Conservation (phyloP, 495 filamentous ascomycete genomes). For the Aspergillus incahuasiensis region DNA sequence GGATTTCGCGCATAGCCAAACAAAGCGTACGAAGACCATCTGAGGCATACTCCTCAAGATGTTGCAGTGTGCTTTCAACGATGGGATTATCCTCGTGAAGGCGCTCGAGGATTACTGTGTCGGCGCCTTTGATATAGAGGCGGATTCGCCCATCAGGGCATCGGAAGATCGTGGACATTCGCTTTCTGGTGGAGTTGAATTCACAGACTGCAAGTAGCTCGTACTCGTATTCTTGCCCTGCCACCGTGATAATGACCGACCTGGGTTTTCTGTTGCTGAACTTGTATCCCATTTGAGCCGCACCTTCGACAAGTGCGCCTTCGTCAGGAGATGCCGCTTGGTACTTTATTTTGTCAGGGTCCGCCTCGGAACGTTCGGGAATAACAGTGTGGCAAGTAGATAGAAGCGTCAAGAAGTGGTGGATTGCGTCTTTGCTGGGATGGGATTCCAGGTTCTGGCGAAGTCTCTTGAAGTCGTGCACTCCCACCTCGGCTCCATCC, state of each 20-base stretch:
- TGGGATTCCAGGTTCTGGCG: slow-evolving; percentile 70
- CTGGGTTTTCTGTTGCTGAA: slow-evolving; percentile 89
- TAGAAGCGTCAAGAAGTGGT: slow-evolving; percentile 85
- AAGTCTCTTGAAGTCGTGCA: slow-evolving; percentile 82
- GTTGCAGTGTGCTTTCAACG: slow-evolving; percentile 80
- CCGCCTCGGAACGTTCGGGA: slow-evolving; percentile 75
- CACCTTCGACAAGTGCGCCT: slow-evolving; percentile 92
- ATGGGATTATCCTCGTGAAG: slow-evolving; percentile 73
- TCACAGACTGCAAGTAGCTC: slow-evolving; percentile 95
- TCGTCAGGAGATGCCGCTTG: slow-evolving; percentile 98
- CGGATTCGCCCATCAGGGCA: slow-evolving; percentile 95
- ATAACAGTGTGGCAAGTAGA: slow-evolving; percentile 97
- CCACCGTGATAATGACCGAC: slow-evolving; percentile 72
- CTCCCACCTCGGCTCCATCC: slow-evolving; percentile 71
- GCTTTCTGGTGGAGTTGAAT: slow-evolving; percentile 96
- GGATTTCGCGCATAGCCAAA: slow-evolving; percentile 88
- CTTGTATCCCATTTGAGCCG: slow-evolving; percentile 75
- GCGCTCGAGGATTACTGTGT: slow-evolving; percentile 94
- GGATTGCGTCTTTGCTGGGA: slow-evolving; percentile 62
- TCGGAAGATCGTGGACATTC: slow-evolving; percentile 96
- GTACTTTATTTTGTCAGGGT: slow-evolving; percentile 82
- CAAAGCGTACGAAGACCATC: slow-evolving; percentile 95
- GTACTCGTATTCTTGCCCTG: slow-evolving; percentile 70
- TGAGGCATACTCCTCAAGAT: slow-evolving; percentile 96
- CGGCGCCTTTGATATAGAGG: slow-evolving; percentile 93